Evolutionary conservation across 352 stramenopile genomes (phyloP).

Genomic region (Pythium phragmitis): DNA sequence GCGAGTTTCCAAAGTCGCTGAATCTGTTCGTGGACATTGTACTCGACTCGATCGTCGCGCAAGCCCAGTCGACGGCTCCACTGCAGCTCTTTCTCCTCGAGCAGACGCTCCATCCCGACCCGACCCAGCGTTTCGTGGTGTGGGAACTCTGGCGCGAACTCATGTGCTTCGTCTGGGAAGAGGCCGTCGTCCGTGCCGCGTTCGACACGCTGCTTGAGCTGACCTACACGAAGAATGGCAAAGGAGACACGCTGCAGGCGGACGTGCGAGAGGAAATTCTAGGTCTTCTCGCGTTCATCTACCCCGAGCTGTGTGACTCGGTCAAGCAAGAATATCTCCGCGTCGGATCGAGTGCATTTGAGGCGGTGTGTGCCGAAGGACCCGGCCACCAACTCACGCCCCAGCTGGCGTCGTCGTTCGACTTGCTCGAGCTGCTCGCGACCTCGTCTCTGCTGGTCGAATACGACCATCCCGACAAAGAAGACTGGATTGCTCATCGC

Average conservation of each 20-base stretch:
- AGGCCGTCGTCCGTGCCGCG: constrained; percentile 25
- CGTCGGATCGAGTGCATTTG: constrained; percentile 41
- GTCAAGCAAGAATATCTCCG: constrained; percentile 50
- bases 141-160: constrained; percentile 63
- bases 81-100: constrained; percentile 54
- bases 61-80: constrained; percentile 28
- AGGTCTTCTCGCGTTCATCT: constrained; percentile 49
- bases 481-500: constrained; percentile 61
- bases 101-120: constrained; percentile 48
- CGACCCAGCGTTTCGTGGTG: constrained; percentile 39
- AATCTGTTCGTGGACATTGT: constrained; percentile 45
- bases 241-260: constrained; percentile 24
- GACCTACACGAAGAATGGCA: constrained; percentile 29
- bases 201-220: constrained; percentile 43
- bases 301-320: constrained; percentile 32
- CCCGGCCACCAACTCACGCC: constrained; percentile 46
- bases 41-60: constrained; percentile 30
- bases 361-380: constrained; percentile 53
- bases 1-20: constrained; percentile 4
- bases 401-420: constrained; percentile 38
- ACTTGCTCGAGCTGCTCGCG: constrained; percentile 45
- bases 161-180: constrained; percentile 52
- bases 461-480: constrained; percentile 43
- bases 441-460: constrained; percentile 41
- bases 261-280: constrained; percentile 37